Conservation (phyloP, 441 rosid species). For the Aquilaria agallochum region DNA sequence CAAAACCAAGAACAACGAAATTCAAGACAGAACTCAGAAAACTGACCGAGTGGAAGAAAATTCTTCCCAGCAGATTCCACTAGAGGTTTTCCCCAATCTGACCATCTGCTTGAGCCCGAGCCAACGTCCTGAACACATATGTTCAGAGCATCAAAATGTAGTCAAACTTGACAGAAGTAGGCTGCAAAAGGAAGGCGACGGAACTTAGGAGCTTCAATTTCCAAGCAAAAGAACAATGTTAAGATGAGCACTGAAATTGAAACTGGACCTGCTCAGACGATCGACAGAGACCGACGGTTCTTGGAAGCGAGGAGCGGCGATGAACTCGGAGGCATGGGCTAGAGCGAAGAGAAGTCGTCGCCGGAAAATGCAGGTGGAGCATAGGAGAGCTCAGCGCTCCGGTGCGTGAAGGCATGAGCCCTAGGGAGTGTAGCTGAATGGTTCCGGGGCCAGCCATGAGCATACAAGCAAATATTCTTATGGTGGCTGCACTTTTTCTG, state of each 20-base stretch:
- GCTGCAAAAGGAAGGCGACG: not conserved
- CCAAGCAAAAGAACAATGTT: not conserved
- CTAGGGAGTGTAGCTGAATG: conserved; percentile 20
- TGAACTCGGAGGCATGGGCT: conserved; percentile 21
- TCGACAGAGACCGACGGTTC: conserved; percentile 38
- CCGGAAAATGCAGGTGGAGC: conserved; percentile 18
- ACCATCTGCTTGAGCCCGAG: conserved; percentile 22
- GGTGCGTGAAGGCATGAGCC: conserved; percentile 18
- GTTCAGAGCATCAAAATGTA: conserved; percentile 4
- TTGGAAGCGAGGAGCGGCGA: conserved; percentile 20
- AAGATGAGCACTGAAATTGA: not conserved
- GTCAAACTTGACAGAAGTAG: not conserved
- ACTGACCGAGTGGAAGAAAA: conserved; percentile 80
- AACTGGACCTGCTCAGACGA: conserved; percentile 36
- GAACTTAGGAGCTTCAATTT: not conserved
- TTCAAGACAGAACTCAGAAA: not conserved
- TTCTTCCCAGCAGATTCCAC: conserved; percentile 45
- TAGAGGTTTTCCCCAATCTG: conserved; percentile 44
- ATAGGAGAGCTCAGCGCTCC: conserved; percentile 16
- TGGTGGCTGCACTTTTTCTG: too few relatives aligned
- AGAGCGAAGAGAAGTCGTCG: conserved; percentile 14
- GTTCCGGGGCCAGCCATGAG: too few relatives aligned
- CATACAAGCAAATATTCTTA: too few relatives aligned
- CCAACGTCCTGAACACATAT: conserved; percentile 31
- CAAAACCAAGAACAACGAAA: not conserved